Evolutionary conservation across 164 flowering plant genomes (phyloP).

Genomic region (Buxus sempervirens): DNA sequence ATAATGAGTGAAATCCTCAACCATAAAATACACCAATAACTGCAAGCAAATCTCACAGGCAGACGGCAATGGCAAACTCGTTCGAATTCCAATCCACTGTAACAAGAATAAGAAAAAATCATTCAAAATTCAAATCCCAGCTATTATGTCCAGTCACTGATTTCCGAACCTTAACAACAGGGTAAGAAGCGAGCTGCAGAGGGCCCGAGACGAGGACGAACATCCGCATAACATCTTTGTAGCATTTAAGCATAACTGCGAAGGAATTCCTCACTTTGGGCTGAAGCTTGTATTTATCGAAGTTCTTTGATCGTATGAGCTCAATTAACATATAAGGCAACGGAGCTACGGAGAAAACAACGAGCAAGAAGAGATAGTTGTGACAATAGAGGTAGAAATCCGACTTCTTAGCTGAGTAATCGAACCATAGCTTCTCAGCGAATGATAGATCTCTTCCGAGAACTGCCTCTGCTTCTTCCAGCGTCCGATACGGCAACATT

Average conservation of each 20-base stretch:
- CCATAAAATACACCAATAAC: conserved; percentile 60
- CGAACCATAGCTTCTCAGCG: conserved; percentile 76
- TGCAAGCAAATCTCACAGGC: conserved; percentile 63
- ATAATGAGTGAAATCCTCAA: conserved; percentile 80
- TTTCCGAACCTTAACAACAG: conserved; percentile 40
- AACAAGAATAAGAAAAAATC: conserved; percentile 12
- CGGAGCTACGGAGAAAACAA: conserved; percentile 64
- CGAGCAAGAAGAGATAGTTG: conserved; percentile 64
- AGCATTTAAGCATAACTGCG: conserved; percentile 48
- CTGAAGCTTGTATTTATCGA: conserved; percentile 67
- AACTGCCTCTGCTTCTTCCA: conserved; percentile 50
- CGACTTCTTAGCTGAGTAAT: conserved; percentile 58
- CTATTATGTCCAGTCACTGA: too few relatives aligned
- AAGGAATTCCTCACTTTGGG: conserved; percentile 54
- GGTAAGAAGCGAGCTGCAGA: conserved; percentile 78
- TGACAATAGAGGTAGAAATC: conserved; percentile 75
- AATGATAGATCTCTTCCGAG: conserved; percentile 57
- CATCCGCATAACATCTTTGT: conserved; percentile 60
- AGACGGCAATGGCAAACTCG: conserved; percentile 80
- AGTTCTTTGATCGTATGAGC: conserved; percentile 23
- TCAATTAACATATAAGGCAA: conserved; percentile 57
- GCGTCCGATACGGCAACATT: conserved; percentile 8
- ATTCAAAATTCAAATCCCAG: not conserved
- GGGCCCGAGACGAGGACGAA: conserved; percentile 74
- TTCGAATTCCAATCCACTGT: conserved; percentile 68